These are phyloP conservation scores for Trifolium subterraneum DNA, from an alignment of 306 rosid genomes.

Conservation along the genomic window DNA sequence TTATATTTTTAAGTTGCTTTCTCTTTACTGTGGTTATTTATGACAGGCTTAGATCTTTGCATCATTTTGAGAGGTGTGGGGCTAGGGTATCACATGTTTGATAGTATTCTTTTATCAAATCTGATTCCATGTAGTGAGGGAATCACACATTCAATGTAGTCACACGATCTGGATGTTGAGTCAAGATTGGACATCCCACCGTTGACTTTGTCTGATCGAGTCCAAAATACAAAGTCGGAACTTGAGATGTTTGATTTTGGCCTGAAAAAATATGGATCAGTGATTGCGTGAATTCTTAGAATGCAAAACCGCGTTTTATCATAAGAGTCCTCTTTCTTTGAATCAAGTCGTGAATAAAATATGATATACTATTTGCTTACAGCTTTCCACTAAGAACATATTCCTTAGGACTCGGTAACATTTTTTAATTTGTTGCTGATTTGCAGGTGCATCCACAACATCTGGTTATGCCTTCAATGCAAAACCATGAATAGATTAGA, in stretches of 20 bases:
- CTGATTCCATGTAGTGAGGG: not conserved
- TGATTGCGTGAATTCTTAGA: not conserved
- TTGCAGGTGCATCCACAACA: conserved; percentile 49
- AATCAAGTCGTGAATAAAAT: conserved; percentile 18
- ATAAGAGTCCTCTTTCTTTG: conserved; percentile 1
- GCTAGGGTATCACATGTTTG: not conserved
- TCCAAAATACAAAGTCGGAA: not conserved
- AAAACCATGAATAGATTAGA: conserved; percentile 42
- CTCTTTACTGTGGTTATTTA: not conserved
- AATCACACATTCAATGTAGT: not conserved
- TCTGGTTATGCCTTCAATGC: conserved; percentile 46
- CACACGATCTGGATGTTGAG: not conserved
- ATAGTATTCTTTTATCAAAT: not conserved
- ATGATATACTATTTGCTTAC: conserved; percentile 20
- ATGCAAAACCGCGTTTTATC: not conserved
- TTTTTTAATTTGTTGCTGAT: conserved; percentile 25
- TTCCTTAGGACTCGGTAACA: conserved; percentile 5
- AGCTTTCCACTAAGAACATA: conserved; percentile 8
- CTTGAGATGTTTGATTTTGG: not conserved
- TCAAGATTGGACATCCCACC: not conserved
- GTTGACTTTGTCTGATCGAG: not conserved
- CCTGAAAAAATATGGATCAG: not conserved
- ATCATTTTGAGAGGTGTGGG: not conserved
- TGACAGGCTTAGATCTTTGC: not conserved
- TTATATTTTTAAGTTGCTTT: not conserved